These are phyloP conservation scores for Luvunga scandens DNA, from an alignment of 345 rosid genomes.

Conservation along the genomic window DNA sequence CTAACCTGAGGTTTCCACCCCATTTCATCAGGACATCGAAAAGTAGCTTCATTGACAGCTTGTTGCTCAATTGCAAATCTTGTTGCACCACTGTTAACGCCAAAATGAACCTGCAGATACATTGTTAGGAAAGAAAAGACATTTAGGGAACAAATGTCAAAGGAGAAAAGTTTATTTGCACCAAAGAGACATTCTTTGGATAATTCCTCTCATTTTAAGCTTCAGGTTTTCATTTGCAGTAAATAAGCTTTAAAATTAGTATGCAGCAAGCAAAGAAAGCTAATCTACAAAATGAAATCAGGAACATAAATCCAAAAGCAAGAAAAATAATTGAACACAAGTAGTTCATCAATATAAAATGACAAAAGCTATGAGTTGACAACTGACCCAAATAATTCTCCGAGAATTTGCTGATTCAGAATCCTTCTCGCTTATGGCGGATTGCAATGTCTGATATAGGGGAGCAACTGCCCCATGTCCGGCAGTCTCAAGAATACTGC, in stretches of 20 bases:
- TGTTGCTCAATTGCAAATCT: conserved; percentile 87
- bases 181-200: neutral
- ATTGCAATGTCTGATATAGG: conserved; percentile 63
- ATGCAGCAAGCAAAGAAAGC: neutral
- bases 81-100: conserved; percentile 94
- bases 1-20: conserved; percentile 99
- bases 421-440: conserved; percentile 44
- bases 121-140: neutral
- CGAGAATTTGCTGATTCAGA: conserved; percentile 44
- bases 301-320: neutral
- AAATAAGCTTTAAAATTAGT: neutral
- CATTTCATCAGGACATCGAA: conserved; percentile 95
- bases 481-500: conserved; percentile 83
- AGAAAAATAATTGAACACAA: neutral
- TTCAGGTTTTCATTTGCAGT: neutral
- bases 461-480: conserved; percentile 71
- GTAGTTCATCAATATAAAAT: neutral
- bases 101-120: conserved; percentile 68
- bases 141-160: neutral
- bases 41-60: conserved; percentile 97
- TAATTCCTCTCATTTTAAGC: neutral
- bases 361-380: neutral
- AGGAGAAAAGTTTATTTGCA: neutral
- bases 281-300: neutral
- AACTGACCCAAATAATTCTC: conserved; percentile 75